Conservation (phyloP, 257 asterid genomes). For the Nyctanthes arbortristis region DNA sequence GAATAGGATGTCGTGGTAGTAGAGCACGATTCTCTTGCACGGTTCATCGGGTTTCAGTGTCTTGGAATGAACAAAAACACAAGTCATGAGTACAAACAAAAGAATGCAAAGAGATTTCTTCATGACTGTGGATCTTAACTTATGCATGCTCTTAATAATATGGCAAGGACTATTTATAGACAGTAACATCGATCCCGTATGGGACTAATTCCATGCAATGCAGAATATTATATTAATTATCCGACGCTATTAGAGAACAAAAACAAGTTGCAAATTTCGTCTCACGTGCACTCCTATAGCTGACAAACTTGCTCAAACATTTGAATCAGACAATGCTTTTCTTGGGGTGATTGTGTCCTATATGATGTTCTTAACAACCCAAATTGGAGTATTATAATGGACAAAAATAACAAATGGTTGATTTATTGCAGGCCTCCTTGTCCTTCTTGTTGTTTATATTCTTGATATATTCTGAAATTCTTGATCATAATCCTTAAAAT, state of each 20-base stretch:
- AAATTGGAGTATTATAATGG: background rate
- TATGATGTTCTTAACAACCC: background rate
- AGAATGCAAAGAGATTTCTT: slow-evolving; percentile 17
- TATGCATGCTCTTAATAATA: background rate
- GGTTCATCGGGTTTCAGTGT: slow-evolving; percentile 34
- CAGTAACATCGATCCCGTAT: too few species aligned
- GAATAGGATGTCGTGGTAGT: slow-evolving; percentile 65
- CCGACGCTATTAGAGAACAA: too few species aligned
- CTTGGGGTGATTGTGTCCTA: background rate
- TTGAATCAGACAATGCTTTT: background rate
- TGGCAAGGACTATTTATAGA: background rate
- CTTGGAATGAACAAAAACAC: slow-evolving; percentile 9
- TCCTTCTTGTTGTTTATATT: background rate
- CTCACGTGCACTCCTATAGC: background rate
- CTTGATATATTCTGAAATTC: background rate
- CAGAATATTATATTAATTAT: too few species aligned
- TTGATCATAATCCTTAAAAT: background rate
- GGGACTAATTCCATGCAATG: background rate
- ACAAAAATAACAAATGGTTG: too few species aligned
- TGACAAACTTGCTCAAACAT: background rate
- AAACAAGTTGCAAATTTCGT: too few species aligned
- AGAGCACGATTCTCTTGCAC: slow-evolving; percentile 52
- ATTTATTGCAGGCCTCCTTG: background rate
- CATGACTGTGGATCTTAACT: background rate
- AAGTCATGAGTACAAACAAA: slow-evolving; percentile 19